Conservation (phyloP, 2,329 filamentous ascomycete genomes). For the Penicillium aurantiogriseum region DNA sequence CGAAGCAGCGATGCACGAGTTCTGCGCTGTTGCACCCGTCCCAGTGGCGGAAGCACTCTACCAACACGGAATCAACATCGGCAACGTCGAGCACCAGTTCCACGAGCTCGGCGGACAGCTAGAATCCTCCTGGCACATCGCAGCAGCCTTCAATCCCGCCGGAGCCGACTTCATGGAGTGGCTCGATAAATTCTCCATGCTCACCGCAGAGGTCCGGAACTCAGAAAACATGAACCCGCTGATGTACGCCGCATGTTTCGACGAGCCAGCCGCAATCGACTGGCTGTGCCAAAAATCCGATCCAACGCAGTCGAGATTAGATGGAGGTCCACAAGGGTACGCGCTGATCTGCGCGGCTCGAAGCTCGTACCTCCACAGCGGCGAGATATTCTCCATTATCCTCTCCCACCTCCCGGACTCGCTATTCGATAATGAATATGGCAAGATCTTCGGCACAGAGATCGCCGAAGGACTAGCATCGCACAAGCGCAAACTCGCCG, state of each 20-base stretch:
- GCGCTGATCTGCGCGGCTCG: conserved; percentile 1
- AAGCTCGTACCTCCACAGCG: neutral
- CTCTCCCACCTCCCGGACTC: neutral
- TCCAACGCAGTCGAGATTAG: neutral
- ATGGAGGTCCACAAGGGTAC: neutral
- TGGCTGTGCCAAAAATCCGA: conserved; percentile 2
- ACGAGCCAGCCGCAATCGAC: neutral
- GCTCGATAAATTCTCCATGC: conserved; percentile 4
- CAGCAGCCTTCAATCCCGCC: conserved; percentile 5
- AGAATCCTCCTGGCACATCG: conserved; percentile 9
- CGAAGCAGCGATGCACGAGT: conserved; percentile 1
- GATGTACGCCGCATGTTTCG: conserved; percentile 7
- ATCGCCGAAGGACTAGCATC: conserved; percentile 4
- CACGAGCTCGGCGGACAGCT: conserved; percentile 4
- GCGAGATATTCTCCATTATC: conserved; percentile 2
- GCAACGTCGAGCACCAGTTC: conserved; percentile 1
- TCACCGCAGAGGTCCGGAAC: neutral
- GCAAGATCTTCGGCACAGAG: conserved; percentile 1
- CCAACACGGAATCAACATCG: conserved; percentile 5
- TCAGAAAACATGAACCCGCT: conserved; percentile 1
- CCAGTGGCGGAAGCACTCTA: neutral
- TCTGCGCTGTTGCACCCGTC: conserved; percentile 1
- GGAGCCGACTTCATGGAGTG: neutral
- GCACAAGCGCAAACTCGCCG: neutral
- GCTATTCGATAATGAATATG: neutral